Evolutionary conservation across 352 stramenopile species (phyloP), one percentile per base, ranked within the genome.

Genomic region (Phytopythium kandeliae): DNA sequence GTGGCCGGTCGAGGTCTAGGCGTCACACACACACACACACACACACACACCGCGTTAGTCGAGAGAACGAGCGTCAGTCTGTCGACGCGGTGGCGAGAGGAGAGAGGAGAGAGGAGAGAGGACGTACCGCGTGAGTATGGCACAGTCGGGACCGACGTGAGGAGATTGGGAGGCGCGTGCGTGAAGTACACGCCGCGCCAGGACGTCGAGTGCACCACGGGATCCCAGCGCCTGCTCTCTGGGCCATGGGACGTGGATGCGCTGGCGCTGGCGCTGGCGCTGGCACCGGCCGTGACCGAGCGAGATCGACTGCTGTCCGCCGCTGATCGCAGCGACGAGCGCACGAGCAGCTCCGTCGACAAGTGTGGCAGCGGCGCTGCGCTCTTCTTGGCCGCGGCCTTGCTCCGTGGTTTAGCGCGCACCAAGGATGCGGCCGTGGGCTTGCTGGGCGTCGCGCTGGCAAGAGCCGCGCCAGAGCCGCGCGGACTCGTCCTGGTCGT

Each of bases 151-250:
- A 67, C 57, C 25, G 41, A 55, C 15, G 58, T 21, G 25, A 75
- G 38, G 15, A 75, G 62, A 54, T 72, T 75, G 5, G 56, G 46
- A 10, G 63, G 66, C 12, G 66, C 63, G 50, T 67, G 40, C 42
- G 50, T 36, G 43, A 75, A 69, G 26, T 67, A 43, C 12, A 75
- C 51, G 24, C 63, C 59, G 48, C 66, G 48, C 66, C 66, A 75
- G 5, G 66, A 62, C 4, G 66, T 75, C 11, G 63, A 70, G 53
- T 75, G 66, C 34, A 75, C 58, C 11, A 75, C 54, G 45, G 59
- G 59, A 25, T 57, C 33, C 5, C n/a, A 6, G 24, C 4, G 35
- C 34, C 44, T 53, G 0, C 16, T 16, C 11, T 19, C 47, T n/a
- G n/a, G n/a, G n/a, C n/a, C n/a, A n/a, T n/a, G n/a, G n/a, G n/a